Evolutionary conservation across 768 basidiomycete genomes (phyloP).

Genomic region (Agaricus blazei): DNA sequence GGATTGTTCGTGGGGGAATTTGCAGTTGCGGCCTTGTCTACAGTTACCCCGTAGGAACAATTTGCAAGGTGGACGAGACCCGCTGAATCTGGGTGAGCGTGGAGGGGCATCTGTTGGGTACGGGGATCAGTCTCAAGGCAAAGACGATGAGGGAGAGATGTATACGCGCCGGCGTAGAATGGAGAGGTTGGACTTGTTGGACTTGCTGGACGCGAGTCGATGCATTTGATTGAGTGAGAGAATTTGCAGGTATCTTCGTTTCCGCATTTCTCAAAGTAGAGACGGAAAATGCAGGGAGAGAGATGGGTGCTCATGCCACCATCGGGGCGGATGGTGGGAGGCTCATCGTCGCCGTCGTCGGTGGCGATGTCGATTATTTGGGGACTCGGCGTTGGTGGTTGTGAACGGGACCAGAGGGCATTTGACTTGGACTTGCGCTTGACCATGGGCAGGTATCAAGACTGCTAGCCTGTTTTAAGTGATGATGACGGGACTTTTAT

Average conservation of each 20-base stretch:
- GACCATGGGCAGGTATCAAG: neutral
- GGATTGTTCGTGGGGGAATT: neutral
- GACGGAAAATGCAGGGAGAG: constrained; percentile 5
- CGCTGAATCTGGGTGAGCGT: neutral
- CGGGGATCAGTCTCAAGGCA: neutral
- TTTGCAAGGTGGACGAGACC: neutral
- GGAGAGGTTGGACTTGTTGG: neutral
- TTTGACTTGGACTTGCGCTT: neutral
- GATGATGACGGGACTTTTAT: neutral
- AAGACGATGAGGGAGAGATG: neutral
- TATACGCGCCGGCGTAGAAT: neutral
- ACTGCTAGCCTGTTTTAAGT: neutral
- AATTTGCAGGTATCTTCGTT: constrained; percentile 4
- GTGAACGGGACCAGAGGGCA: neutral
- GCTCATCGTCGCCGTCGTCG: neutral
- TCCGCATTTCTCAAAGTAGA: constrained; percentile 7
- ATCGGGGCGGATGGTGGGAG: neutral
- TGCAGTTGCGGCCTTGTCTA: neutral
- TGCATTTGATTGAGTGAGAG: constrained; percentile 3
- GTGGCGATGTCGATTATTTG: neutral
- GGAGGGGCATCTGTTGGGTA: neutral
- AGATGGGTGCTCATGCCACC: neutral
- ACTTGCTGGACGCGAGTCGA: constrained; percentile 2
- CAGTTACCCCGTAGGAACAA: neutral
- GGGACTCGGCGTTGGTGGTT: neutral